A percentile compares a stretch with the other conserved stretches of the same genome.
These are phyloP conservation scores for Cardiosporidium cionae DNA, from an alignment of 169 alveolate genomes.

Conservation along the genomic window DNA sequence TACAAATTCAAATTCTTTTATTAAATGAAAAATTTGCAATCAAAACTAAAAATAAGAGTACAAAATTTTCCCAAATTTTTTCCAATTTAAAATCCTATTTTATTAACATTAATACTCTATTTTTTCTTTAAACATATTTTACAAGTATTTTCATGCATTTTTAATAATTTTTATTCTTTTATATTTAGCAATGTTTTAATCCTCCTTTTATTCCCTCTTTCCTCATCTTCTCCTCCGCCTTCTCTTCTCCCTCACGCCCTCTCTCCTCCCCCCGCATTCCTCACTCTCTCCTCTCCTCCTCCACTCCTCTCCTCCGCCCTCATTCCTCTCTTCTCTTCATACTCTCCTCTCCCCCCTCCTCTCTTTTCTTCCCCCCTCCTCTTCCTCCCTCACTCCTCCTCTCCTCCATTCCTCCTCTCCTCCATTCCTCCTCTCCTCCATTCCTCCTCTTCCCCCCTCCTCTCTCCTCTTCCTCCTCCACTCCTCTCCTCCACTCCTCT, in stretches of 20 bases:
- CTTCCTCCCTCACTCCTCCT: no score
- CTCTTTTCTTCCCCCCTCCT: background rate
- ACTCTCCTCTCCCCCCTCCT: background rate
- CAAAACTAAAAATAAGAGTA: background rate
- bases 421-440: no score
- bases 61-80: constrained; percentile 10
- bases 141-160: background rate
- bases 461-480: background rate
- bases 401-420: no score
- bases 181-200: no score
- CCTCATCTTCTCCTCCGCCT: no score
- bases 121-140: background rate
- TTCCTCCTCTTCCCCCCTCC: background rate
- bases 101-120: background rate
- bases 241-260: no score
- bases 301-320: background rate
- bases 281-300: background rate
- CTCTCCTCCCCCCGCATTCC: background rate
- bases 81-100: background rate
- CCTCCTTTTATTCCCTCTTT: no score
- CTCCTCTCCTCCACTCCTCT: no score
- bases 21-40: no score
- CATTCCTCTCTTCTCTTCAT: background rate
- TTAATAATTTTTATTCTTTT: no score
- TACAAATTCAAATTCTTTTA: no score